Evolutionary conservation across 2,329 filamentous ascomycete genomes (phyloP), one percentile per base, ranked within the genome.

Genomic region (Stachybotrys elegans): DNA sequence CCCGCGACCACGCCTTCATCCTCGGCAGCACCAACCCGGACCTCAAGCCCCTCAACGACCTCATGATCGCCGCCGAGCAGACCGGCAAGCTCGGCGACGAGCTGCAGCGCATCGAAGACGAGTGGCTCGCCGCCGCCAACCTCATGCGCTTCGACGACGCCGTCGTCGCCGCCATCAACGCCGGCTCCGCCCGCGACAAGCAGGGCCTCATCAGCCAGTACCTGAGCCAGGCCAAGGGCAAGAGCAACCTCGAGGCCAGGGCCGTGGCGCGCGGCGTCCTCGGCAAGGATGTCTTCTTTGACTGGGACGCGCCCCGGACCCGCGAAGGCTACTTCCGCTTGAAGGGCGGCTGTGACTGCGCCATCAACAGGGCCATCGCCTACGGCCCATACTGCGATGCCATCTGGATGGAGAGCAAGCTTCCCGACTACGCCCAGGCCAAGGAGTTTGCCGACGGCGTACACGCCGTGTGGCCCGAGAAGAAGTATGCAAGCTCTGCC

Each of bases 321-420:
- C 79, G 93, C 43, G 93, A 98, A 73, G 93, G 93, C 12, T 98
- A 85, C 79, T 97, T 95, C 76, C 79, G 93, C 50, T 85, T 96
- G 63, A 78, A 88, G 68, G 93, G 93, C 48, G 93, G 93, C 47
- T 95, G 88, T 59, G 84, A 90, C 66, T 95, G 88, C 65, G 90
- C 91, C 48, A 74, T 97, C 63, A 94, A 93, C 76, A 83, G 92
- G 39, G 92, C 91, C 25, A 72, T 95, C 46, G 89, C 92, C 6
- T 97, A 94, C 62, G 92, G 88, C 0, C 92, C 93, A 3, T 95
- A 94, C 71, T 86, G 86, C 50, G 92, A 97, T 61, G 83, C 94
- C 65, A 95, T 98, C 68, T 98, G 93, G 93, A 98, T 98, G 93
- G 93, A 98, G 79, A 92, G 86, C 72, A 96, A 95, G 73, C 76